A percentile compares a stretch with the other conserved stretches of the same genome.
Conservation (phyloP, 2,329 filamentous ascomycete genomes). For the Monilinia aucupariae region DNA sequence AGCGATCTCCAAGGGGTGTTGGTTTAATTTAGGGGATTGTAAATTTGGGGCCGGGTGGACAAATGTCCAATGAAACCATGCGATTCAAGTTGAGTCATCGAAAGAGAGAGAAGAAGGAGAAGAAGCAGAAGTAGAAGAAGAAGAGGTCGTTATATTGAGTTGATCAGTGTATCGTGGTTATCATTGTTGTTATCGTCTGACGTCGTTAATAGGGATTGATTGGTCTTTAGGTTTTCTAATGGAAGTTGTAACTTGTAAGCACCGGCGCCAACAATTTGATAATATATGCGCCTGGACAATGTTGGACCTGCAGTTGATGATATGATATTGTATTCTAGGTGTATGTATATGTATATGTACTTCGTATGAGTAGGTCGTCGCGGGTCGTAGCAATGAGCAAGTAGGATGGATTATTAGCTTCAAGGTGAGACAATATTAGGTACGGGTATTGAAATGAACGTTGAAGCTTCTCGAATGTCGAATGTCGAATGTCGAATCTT, state of each 20-base stretch:
- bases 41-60: background rate
- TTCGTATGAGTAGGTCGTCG: too few relatives aligned
- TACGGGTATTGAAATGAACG: conserved; percentile 4
- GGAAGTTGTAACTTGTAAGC: background rate
- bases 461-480: background rate
- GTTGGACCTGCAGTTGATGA: background rate
- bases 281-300: background rate
- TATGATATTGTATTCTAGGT: background rate
- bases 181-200: conserved; percentile 16
- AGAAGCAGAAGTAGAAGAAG: background rate
- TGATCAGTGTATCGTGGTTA: conserved; percentile 15
- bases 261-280: conserved; percentile 1
- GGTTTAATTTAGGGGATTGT: conserved; percentile 17
- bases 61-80: conserved; percentile 6
- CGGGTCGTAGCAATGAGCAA: too few relatives aligned
- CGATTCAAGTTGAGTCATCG: conserved; percentile 6
- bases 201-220: conserved; percentile 8
- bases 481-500: too few relatives aligned
- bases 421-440: background rate
- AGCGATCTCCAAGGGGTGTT: background rate
- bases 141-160: background rate
- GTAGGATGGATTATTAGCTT: background rate
- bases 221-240: conserved; percentile 6
- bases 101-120: conserved; percentile 8
- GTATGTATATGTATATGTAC: background rate